Conservation (phyloP, 2,329 filamentous ascomycete genomes). For the Tolypocladium album region DNA sequence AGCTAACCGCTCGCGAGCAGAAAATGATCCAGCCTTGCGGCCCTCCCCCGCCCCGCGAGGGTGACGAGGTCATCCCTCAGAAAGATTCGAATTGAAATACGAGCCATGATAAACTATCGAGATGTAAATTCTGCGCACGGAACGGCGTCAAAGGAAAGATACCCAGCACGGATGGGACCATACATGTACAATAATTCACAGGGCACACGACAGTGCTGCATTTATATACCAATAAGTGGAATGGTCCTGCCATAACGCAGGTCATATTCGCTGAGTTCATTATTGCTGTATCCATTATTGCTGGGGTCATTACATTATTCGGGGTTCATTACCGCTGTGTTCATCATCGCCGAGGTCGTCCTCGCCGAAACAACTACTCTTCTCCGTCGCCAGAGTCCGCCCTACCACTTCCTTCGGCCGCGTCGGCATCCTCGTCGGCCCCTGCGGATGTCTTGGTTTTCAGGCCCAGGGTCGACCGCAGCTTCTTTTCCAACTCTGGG, state of each 20-base stretch:
- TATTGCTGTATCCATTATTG: too few relatives aligned
- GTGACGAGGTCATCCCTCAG: slow-evolving; percentile 17
- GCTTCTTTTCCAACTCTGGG: slow-evolving; percentile 46
- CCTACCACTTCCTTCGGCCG: slow-evolving; percentile 3
- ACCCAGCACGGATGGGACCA: not conserved
- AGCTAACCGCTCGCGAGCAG: slow-evolving; percentile 21
- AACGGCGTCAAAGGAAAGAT: slow-evolving; percentile 1
- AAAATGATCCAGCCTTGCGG: slow-evolving; percentile 58
- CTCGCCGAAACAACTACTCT: not conserved
- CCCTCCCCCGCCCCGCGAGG: slow-evolving; percentile 46
- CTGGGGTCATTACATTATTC: too few relatives aligned
- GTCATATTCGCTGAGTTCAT: too few relatives aligned
- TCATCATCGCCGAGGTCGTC: too few relatives aligned
- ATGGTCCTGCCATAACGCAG: not conserved
- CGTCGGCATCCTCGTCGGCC: slow-evolving; percentile 13
- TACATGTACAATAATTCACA: not conserved
- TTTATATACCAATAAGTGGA: not conserved
- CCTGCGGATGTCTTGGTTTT: slow-evolving; percentile 13
- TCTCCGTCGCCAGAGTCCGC: slow-evolving; percentile 2
- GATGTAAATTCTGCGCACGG: not conserved
- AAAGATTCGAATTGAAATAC: not conserved
- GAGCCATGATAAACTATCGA: not conserved
- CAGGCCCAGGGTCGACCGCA: slow-evolving; percentile 52
- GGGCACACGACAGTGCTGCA: not conserved
- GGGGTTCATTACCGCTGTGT: too few relatives aligned